These are phyloP conservation scores for Coprinopsis sp. DNA, from an alignment of 768 basidiomycete species.

Conservation along the genomic window DNA sequence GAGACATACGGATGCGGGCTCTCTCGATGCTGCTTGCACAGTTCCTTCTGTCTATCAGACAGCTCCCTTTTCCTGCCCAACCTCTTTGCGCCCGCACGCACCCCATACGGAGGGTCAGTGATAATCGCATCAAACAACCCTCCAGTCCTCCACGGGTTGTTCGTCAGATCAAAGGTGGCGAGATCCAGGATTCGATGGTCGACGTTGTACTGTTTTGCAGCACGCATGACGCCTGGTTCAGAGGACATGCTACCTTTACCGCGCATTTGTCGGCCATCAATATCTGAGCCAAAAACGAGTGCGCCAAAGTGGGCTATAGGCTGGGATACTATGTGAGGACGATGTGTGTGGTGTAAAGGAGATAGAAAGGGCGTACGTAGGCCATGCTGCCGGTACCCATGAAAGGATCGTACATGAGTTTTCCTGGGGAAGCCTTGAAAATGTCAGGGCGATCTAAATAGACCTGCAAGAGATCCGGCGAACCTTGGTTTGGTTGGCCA, in stretches of 20 bases:
- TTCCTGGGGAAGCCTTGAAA: conserved; percentile 76
- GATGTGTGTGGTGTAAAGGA: background rate
- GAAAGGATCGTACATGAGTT: conserved; percentile 93
- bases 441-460: background rate
- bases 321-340: no score
- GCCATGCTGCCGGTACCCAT: conserved; percentile 90
- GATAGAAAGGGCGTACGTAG: conserved; percentile 47
- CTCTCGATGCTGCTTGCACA: conserved; percentile 33
- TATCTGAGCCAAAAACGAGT: conserved; percentile 85
- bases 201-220: conserved; percentile 82
- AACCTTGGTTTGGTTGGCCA: conserved; percentile 94
- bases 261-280: conserved; percentile 95
- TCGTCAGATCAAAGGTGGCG: conserved; percentile 90
- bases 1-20: conserved; percentile 41
- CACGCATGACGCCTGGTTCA: conserved; percentile 69
- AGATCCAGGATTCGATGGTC: conserved; percentile 72
- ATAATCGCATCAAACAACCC: conserved; percentile 90
- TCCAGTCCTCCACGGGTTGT: conserved; percentile 84
- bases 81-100: conserved; percentile 83
- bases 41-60: conserved; percentile 31
- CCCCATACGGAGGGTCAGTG: conserved; percentile 94
- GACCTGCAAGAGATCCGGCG: conserved; percentile 10
- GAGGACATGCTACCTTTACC: conserved; percentile 63
- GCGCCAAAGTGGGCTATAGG: conserved; percentile 88
- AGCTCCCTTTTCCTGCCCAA: conserved; percentile 62